phyloP scores from a whole-genome alignment of 495 filamentous ascomycete genomes.

The Talaromyces thailandensis region DNA sequence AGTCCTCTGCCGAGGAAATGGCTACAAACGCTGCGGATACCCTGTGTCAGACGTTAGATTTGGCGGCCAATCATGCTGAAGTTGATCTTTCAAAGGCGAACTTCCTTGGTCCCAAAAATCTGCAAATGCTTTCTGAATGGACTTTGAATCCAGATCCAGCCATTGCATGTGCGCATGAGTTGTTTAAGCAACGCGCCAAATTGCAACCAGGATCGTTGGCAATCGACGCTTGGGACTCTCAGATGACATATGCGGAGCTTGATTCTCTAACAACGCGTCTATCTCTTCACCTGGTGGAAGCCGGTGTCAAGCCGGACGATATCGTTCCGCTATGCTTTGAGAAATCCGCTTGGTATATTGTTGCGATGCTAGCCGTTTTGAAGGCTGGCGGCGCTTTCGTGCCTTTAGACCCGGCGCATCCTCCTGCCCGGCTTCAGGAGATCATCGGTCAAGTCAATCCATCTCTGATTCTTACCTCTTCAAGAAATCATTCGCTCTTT shows the following conservation, averaged over 20 bases:
- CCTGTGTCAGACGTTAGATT: too few species aligned
- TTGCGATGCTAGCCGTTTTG: conserved; percentile 41
- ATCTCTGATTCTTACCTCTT: neutral
- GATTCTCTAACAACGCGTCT: conserved; percentile 17
- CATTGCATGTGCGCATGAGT: too few species aligned
- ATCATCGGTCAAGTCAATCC: neutral
- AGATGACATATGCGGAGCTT: conserved; percentile 25
- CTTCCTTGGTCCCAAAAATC: too few species aligned
- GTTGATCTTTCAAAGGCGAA: too few species aligned
- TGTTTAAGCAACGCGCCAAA: too few species aligned
- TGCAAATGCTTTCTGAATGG: too few species aligned
- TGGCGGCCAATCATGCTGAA: too few species aligned
- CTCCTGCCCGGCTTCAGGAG: neutral
- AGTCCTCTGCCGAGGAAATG: too few species aligned
- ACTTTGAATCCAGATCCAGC: too few species aligned
- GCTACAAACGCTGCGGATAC: too few species aligned
- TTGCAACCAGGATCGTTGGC: too few species aligned
- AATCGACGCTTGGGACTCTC: conserved; percentile 16
- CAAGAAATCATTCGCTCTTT: neutral
- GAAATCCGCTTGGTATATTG: conserved; percentile 41
- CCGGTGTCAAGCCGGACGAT: conserved; percentile 24
- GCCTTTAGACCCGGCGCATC: conserved; percentile 23
- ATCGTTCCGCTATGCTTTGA: conserved; percentile 45
- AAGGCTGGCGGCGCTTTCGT: conserved; percentile 34
- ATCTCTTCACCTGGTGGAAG: conserved; percentile 13